These are phyloP conservation scores for Chlamydomonas sp. DNA, from an alignment of 139 green algal species.

Conservation along the genomic window DNA sequence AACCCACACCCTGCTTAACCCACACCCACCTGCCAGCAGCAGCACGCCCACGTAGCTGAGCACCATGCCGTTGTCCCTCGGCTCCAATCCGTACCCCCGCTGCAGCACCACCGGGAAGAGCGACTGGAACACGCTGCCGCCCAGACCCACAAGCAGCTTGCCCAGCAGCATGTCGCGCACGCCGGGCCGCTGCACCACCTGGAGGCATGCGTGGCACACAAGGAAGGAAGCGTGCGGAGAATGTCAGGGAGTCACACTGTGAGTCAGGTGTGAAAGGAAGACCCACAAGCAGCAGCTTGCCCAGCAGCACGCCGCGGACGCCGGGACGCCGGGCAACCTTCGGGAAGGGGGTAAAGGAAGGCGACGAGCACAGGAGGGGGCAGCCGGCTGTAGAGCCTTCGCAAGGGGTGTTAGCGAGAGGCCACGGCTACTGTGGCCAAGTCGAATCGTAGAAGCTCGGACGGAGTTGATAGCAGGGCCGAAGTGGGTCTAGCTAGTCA, in stretches of 20 bases:
- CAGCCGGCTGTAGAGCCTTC: too few relatives aligned
- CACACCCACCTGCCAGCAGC: background rate
- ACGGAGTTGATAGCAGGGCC: too few relatives aligned
- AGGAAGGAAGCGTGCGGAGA: background rate
- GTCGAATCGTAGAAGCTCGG: too few relatives aligned
- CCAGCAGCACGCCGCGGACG: too few relatives aligned
- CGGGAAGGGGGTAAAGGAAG: too few relatives aligned
- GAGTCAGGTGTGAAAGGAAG: too few relatives aligned
- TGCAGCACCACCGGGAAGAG: constrained; percentile 49
- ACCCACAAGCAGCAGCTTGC: too few relatives aligned
- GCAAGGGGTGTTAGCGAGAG: too few relatives aligned
- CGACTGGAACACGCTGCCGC: constrained; percentile 26
- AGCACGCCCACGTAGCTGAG: constrained; percentile 28
- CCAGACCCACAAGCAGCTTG: constrained; percentile 42
- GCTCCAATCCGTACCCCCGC: constrained; percentile 34
- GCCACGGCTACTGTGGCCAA: too few relatives aligned
- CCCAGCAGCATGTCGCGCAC: constrained; percentile 29
- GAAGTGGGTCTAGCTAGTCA: too few relatives aligned
- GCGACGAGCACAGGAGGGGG: too few relatives aligned
- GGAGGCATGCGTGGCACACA: background rate
- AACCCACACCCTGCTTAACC: background rate
- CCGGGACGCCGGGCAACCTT: too few relatives aligned
- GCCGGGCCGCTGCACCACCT: constrained; percentile 28
- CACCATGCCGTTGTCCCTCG: constrained; percentile 39
- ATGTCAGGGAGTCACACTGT: background rate